Evolutionary conservation across 2,329 filamentous ascomycete species (phyloP), one percentile per base, ranked within the genome.

Genomic region (Curvularia sp.): DNA sequence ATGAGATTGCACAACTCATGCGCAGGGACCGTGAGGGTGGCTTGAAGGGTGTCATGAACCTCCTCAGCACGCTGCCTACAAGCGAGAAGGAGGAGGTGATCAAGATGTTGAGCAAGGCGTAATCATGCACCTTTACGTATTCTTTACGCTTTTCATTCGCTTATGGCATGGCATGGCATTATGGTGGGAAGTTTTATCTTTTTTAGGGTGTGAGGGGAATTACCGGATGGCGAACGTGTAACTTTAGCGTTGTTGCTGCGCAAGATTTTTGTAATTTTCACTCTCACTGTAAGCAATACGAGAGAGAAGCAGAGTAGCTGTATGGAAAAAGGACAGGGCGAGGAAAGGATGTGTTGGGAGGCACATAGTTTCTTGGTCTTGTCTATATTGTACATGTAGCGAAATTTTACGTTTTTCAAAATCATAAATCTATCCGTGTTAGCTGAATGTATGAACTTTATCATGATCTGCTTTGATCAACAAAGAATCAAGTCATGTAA

Each of bases 21-120:
- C 82, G 87, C 66, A 83, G 84, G 55, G 88, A 89, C 74, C 86
- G 86, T 73, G 86, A 88, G 64, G 87, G 86, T 63, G 88, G 87
- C 44, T 86, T 96, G 75, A 93, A 90, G 84, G 94, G 95, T 71
- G 88, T 99, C 22, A 88, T 92, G 71, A 89, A 94, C 67, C 86
- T 96, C 64, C 80, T 98, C 68, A 88, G 89, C 70, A 93, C 94
- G 77, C 86, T 99, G 82, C 92, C 93, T 18, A 89, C 93, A 50
- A 88, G 87, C 65, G 93, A 99, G 84, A 90, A 92, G 77, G 93
- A 97, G 79, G 87, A 90, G 78, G 85, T 96, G 53, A 83, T 97
- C 55, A 86, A 84, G 77, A 84, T 77, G 71, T 60, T 83, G 64
- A 67, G 68, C 35, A 78, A 75, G 72, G 78, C 79, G 48, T 82